phyloP scores from a whole-genome alignment of 148 eudicot species.

The Cornus florida region DNA sequence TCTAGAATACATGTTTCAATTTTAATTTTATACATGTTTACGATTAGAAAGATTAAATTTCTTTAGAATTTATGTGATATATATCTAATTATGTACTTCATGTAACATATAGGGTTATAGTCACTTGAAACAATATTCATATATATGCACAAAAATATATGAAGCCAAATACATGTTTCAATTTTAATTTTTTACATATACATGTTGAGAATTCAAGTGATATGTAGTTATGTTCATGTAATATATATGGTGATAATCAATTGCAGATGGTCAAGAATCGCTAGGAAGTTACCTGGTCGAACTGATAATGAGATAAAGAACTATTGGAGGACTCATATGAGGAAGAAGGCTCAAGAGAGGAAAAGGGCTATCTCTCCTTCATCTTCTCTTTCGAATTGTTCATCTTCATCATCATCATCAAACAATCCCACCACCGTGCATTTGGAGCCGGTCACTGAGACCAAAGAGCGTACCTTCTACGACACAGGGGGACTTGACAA shows the following conservation, averaged over 20 bases:
- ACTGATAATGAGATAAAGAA: conserved; percentile 92
- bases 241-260: background rate
- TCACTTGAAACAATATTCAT: too few relatives aligned
- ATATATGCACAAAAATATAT: too few relatives aligned
- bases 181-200: too few relatives aligned
- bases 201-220: too few relatives aligned
- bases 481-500: conserved; percentile 20
- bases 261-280: conserved; percentile 80
- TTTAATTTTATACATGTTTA: too few relatives aligned
- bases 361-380: conserved; percentile 45
- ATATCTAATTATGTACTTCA: too few relatives aligned
- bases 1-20: too few relatives aligned
- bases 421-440: conserved; percentile 18
- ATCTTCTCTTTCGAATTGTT: conserved; percentile 42
- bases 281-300: conserved; percentile 77
- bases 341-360: conserved; percentile 85
- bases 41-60: too few relatives aligned
- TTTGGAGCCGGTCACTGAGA: conserved; percentile 25
- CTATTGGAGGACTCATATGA: conserved; percentile 89
- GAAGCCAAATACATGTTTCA: too few relatives aligned
- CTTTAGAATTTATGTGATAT: too few relatives aligned
- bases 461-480: conserved; percentile 22
- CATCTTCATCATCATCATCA: conserved; percentile 34
- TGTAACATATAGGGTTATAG: too few relatives aligned
- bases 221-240: background rate